Evolutionary conservation across 1,284 basidiomycete species (phyloP), one percentile per base, ranked within the genome.

Genomic region (Stereum hirsutum): DNA sequence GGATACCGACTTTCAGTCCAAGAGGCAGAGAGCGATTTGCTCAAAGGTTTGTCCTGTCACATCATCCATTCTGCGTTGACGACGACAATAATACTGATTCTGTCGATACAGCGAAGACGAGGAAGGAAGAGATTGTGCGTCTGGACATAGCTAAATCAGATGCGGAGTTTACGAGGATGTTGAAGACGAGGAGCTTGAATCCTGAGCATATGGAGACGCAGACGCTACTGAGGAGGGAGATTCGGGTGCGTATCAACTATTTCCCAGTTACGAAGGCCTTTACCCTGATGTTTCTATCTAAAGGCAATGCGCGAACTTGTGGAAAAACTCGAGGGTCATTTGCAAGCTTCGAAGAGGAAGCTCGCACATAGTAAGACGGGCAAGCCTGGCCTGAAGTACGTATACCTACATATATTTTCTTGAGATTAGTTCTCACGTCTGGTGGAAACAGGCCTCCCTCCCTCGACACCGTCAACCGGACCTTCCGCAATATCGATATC

Each of bases 131-230:
- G 52, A 79, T 88, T 23, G 64, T 65, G 19, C 73, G 87, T 2
- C 90, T 90, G 59, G 72, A 80, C 41, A 78, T 75, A 49, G 89
- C 88, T 0, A 78, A 78, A 46, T 71, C 70, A 33, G 89, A 94
- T 55, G 72, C 76, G 2, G 83, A 85, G 34, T 89, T 90, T 58
- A 76, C 83, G 11, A 86, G 80, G 54, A 83, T 91, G 72, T 63
- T 93, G 32, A 86, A 80, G 56, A 66, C 80, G 1, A 72, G 89
- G 41, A 81, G 82, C n/a, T 68, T 94, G n/a, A 85, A 83, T 5
- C 90, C 91, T 0, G 91, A 94, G 54, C 82, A 89, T 54, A 65
- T 80, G n/a, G 90, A 93, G 58, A 82, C 79, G 3, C 91, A 91
- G 56, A 75, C 68, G 10, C 79, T 82, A 43, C 63, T 94, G 23